Evolutionary conservation across 2,329 filamentous ascomycete species (phyloP).

Genomic region (Botrytis deweyae): DNA sequence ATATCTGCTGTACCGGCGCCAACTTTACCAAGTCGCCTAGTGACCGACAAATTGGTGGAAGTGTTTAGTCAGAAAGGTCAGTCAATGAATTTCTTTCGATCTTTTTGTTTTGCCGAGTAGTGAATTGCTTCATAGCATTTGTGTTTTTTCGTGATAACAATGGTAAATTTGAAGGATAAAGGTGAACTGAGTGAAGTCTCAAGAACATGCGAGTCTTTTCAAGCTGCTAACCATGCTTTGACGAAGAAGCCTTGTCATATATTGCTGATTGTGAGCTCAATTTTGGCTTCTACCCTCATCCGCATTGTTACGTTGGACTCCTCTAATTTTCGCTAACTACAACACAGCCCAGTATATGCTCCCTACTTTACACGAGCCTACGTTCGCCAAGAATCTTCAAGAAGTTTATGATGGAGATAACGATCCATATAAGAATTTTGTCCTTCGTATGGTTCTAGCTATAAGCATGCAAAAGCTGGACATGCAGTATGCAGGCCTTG

Average conservation of each 20-base stretch:
- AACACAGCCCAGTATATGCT: constrained; percentile 78
- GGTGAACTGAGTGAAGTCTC: constrained; percentile 5
- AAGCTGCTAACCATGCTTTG: constrained; percentile 14
- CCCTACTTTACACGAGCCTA: constrained; percentile 81
- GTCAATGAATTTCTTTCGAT: constrained; percentile 30
- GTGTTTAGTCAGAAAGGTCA: constrained; percentile 82
- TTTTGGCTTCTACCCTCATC: constrained; percentile 17
- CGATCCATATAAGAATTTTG: constrained; percentile 83
- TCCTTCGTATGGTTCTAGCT: constrained; percentile 86
- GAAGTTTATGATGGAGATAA: constrained; percentile 74
- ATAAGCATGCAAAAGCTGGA: constrained; percentile 93
- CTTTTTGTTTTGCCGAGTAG: neutral
- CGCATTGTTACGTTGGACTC: constrained; percentile 5
- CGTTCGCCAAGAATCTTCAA: constrained; percentile 73
- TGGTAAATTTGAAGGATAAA: neutral
- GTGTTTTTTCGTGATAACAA: neutral
- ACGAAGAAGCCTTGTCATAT: constrained; percentile 13
- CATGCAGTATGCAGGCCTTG: constrained; percentile 84
- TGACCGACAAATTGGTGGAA: constrained; percentile 77
- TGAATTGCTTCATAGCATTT: neutral
- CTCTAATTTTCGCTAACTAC: constrained; percentile 23
- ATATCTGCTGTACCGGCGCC: constrained; percentile 81
- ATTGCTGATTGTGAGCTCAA: constrained; percentile 15
- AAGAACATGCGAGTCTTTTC: constrained; percentile 3
- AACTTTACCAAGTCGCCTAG: constrained; percentile 67